Evolutionary conservation across 768 basidiomycete species (phyloP).

Genomic region (Hirschioporus abietinus): DNA sequence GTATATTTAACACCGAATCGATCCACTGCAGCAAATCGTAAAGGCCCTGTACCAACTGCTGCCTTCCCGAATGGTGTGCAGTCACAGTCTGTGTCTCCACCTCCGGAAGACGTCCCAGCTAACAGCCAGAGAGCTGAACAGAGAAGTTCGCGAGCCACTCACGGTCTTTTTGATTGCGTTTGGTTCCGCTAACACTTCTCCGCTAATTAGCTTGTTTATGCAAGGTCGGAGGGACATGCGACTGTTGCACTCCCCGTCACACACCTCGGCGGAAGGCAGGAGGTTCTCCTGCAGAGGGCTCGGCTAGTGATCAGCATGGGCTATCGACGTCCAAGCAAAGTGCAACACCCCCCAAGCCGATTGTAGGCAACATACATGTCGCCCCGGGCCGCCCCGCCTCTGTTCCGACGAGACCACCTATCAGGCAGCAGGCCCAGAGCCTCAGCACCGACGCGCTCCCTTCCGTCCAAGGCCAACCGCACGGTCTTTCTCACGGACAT

Average conservation of each 20-base stretch:
- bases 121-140: constrained; percentile 59
- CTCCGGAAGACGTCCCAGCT: constrained; percentile 43
- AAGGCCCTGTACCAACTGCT: constrained; percentile 61
- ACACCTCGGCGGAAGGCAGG: constrained; percentile 10
- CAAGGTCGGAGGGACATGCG: constrained; percentile 41
- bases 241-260: constrained; percentile 45
- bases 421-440: background rate
- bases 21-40: constrained; percentile 38
- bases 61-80: constrained; percentile 76
- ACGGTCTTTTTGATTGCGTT: background rate
- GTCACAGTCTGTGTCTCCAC: constrained; percentile 51
- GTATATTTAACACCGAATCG: constrained; percentile 22
- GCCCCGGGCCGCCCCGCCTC: constrained; percentile 3
- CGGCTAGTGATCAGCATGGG: constrained; percentile 8
- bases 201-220: constrained; percentile 36
- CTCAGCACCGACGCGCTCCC: constrained; percentile 1
- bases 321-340: constrained; percentile 9
- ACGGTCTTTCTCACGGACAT: constrained; percentile 36
- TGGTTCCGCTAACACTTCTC: background rate
- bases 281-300: constrained; percentile 3
- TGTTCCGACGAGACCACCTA: background rate
- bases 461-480: constrained; percentile 44
- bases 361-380: constrained; percentile 22
- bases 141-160: constrained; percentile 12
- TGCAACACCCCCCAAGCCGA: constrained; percentile 8